Evolutionary conservation across 1,284 basidiomycete genomes (phyloP), one percentile per base, ranked within the genome.

Genomic region (Trametes hirsuta): DNA sequence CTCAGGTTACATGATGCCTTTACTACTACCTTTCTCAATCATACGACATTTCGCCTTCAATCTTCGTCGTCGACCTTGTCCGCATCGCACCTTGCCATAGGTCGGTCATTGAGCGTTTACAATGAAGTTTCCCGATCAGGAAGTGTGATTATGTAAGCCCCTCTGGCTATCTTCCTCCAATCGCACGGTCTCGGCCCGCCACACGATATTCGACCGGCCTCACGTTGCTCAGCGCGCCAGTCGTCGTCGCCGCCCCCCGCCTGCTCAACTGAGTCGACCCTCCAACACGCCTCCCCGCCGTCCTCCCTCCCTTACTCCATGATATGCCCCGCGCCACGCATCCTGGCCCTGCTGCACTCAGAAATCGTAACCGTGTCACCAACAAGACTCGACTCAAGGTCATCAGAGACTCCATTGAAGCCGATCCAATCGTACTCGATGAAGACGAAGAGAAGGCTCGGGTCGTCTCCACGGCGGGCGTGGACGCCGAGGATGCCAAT

Each of bases 301-400:
- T 54, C 59, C 61, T 54, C 56, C 57, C 53, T 66, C 62, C 61
- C 63, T 62, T 59, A 62, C 77, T 84, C 84, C 84, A 89, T 90
- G 86, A 85, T 76, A 91, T 91, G 88, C 88, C 88, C 81, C 88
- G 88, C 74, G 86, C 85, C 76, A 86, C 86, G 70, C 85, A 84
- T 76, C 75, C 85, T 77, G 86, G 84, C 75, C 83, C 87, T 70
- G 87, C 87, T 60, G 85, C 87, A 67, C 88, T 91, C 77, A 83
- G 90, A 75, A 91, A 90, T 73, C 87, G 90, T 75, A 91, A 91
- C 77, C 86, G 93, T 74, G 89, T 95, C 78, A 94, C 91, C 76
- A 93, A 94, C 81, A 95, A 94, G 82, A 93, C 90, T 70, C 88
- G 90, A 65, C 88, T 95, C 71, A 88, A 87, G 79, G 88, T 95